These are phyloP conservation scores for Auricularia heimuer DNA, from an alignment of 768 basidiomycete species.

Conservation along the genomic window DNA sequence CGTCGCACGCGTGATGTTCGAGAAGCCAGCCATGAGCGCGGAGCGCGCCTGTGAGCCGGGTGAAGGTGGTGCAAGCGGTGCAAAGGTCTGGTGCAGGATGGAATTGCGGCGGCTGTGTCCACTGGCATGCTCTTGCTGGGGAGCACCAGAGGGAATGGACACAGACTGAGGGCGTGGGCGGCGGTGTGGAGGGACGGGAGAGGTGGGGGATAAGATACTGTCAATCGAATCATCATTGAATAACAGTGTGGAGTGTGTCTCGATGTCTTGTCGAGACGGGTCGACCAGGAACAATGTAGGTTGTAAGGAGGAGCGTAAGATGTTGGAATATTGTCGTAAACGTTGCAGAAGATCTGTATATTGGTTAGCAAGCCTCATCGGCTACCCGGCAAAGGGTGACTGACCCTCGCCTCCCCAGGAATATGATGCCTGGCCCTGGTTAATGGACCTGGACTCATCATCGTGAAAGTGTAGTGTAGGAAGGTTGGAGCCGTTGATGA, in stretches of 20 bases:
- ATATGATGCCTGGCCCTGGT: slow-evolving; percentile 33
- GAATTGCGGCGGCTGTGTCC: slow-evolving; percentile 56
- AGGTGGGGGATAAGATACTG: slow-evolving; percentile 74
- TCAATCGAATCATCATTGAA: slow-evolving; percentile 85
- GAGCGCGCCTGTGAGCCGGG: slow-evolving; percentile 58
- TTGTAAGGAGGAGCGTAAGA: slow-evolving; percentile 80
- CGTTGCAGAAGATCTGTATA: slow-evolving; percentile 67
- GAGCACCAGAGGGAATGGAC: slow-evolving; percentile 15
- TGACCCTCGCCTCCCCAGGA: slow-evolving; percentile 11
- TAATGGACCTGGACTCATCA: slow-evolving; percentile 82
- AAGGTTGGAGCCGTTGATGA: slow-evolving; percentile 74
- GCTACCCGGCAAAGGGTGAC: background rate
- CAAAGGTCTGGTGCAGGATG: slow-evolving; percentile 62
- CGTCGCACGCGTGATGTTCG: slow-evolving; percentile 86
- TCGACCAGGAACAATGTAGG: slow-evolving; percentile 84
- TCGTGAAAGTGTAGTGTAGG: slow-evolving; percentile 95
- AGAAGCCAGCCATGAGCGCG: slow-evolving; percentile 87
- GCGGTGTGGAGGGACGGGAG: slow-evolving; percentile 76
- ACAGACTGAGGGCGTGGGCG: slow-evolving; percentile 55
- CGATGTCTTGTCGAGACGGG: slow-evolving; percentile 86
- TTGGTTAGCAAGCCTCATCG: background rate
- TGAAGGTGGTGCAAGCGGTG: slow-evolving; percentile 39
- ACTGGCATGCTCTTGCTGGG: slow-evolving; percentile 1
- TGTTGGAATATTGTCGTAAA: slow-evolving; percentile 63
- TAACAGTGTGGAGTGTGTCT: slow-evolving; percentile 76